A percentile compares a stretch with the other conserved stretches of the same genome.
Conservation (phyloP, 2,329 filamentous ascomycete genomes). For the Colletotrichum eremochloae region DNA sequence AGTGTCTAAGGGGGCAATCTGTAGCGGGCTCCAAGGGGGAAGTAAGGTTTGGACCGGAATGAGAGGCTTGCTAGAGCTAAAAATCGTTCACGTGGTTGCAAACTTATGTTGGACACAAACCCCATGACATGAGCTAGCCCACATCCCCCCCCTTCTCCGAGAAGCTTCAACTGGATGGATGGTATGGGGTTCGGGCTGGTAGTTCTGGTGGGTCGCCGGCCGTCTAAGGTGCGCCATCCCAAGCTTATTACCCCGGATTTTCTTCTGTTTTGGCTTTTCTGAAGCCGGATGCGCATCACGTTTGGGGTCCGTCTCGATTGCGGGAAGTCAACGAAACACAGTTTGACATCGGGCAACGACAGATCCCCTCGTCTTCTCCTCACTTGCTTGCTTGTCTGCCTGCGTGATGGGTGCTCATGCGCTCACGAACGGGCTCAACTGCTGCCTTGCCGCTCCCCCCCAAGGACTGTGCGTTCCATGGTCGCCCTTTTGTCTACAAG, state of each 20-base stretch:
- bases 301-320: neutral
- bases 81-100: neutral
- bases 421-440: too few relatives aligned
- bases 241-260: neutral
- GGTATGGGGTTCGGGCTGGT: neutral
- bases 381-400: too few relatives aligned
- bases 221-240: conserved; percentile 8
- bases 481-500: too few relatives aligned
- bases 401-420: too few relatives aligned
- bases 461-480: too few relatives aligned
- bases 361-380: too few relatives aligned
- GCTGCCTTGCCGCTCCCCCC: too few relatives aligned
- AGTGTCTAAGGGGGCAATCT: neutral
- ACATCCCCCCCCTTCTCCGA: neutral
- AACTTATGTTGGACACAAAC: neutral
- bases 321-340: neutral
- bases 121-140: conserved; percentile 22
- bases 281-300: neutral
- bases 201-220: conserved; percentile 31
- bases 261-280: neutral
- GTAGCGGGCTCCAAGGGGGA: neutral
- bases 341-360: neutral
- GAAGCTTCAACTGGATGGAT: conserved; percentile 14
- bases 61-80: conserved; percentile 1
- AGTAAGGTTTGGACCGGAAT: neutral